A percentile compares a stretch with the other conserved stretches of the same genome.
Evolutionary conservation across 140 eudicot genomes (phyloP).

Genomic region (Stevia rebaudiana): DNA sequence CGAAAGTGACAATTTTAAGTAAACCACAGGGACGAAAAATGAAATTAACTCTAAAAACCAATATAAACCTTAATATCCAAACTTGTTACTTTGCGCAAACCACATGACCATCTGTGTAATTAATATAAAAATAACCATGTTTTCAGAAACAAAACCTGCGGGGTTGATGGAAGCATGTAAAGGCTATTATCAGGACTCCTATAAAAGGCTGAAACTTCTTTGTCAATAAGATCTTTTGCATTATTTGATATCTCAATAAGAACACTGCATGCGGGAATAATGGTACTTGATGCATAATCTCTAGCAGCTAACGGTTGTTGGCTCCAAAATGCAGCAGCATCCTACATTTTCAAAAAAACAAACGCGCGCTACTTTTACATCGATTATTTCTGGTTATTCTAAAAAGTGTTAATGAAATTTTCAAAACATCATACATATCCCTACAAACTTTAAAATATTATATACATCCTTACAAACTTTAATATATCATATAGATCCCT

Average conservation of each 20-base stretch:
- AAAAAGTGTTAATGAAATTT: no score
- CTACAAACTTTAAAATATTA: no score
- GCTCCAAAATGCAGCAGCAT: constrained; percentile 89
- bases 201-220: constrained; percentile 78
- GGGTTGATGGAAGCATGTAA: constrained; percentile 97
- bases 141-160: constrained; percentile 46
- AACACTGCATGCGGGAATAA: constrained; percentile 74
- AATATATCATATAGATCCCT: no score
- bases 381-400: neutral
- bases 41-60: no score
- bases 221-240: constrained; percentile 74
- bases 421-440: no score
- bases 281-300: constrained; percentile 85
- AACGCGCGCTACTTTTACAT: neutral
- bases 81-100: no score
- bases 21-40: no score
- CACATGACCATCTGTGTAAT: no score
- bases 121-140: neutral
- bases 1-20: no score
- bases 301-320: constrained; percentile 87
- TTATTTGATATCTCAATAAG: constrained; percentile 59
- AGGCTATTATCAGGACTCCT: constrained; percentile 88
- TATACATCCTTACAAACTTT: no score
- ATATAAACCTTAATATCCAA: no score
- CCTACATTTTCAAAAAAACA: constrained; percentile 36